Evolutionary conservation across 108 stramenopile genomes (phyloP).

Genomic region (Schizochytrium sp.): DNA sequence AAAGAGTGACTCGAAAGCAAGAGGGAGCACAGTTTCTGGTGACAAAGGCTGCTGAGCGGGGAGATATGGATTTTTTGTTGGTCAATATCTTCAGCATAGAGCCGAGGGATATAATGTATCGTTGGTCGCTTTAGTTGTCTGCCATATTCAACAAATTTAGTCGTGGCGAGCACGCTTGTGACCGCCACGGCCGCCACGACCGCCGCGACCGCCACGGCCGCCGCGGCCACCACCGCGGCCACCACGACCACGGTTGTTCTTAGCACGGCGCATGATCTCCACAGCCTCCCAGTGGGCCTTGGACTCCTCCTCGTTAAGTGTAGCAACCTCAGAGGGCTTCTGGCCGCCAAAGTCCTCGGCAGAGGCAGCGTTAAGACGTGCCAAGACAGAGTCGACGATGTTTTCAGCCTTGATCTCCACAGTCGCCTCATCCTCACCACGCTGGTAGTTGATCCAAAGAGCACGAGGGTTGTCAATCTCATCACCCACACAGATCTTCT

Average conservation of each 20-base stretch:
- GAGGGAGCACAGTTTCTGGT: too few relatives aligned
- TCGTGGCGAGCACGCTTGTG: neutral
- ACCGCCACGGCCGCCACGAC: conserved; percentile 5
- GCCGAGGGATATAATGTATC: too few relatives aligned
- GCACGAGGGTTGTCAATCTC: neutral
- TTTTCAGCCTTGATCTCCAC: conserved; percentile 2
- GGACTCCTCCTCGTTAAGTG: conserved; percentile 24
- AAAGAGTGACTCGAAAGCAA: too few relatives aligned
- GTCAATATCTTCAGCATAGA: too few relatives aligned
- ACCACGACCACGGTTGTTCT: neutral
- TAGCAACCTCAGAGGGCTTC: neutral
- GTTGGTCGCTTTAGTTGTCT: too few relatives aligned
- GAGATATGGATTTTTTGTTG: too few relatives aligned
- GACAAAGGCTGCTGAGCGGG: too few relatives aligned
- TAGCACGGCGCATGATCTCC: neutral
- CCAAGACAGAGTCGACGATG: neutral
- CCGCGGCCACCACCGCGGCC: neutral
- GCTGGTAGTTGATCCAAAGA: neutral
- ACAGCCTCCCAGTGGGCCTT: neutral
- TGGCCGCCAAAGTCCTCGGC: conserved; percentile 31
- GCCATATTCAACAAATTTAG: too few relatives aligned
- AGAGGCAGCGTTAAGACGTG: neutral
- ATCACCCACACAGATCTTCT: neutral
- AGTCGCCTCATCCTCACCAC: neutral
- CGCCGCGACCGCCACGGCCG: neutral